Conservation (phyloP, 148 eudicot genomes). For the Rhododendron ovatum region DNA sequence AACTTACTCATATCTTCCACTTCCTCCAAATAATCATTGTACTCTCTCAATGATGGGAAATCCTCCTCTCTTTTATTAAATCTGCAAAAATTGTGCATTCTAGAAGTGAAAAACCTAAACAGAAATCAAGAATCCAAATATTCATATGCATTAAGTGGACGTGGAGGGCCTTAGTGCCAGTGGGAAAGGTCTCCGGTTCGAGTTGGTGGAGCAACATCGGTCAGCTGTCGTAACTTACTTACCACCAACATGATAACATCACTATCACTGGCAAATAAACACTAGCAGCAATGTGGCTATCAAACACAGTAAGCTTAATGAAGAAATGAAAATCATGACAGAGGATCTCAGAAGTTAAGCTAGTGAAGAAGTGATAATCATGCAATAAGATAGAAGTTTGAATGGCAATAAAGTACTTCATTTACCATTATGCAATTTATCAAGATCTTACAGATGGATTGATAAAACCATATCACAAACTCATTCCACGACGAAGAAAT, state of each 20-base stretch:
- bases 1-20: conserved; percentile 94
- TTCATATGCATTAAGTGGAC: background rate
- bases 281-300: background rate
- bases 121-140: background rate
- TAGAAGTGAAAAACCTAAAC: background rate
- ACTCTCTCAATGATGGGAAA: conserved; percentile 73
- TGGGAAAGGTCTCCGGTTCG: background rate
- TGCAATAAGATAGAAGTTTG: background rate
- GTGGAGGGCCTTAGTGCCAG: background rate
- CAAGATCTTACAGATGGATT: background rate
- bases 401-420: background rate
- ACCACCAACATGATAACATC: background rate
- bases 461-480: background rate
- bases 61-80: conserved; percentile 91
- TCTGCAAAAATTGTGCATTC: conserved; percentile 28
- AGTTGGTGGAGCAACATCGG: background rate
- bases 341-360: background rate
- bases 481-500: too few species aligned
- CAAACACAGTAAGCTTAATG: background rate
- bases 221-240: background rate
- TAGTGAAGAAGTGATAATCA: background rate
- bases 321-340: background rate
- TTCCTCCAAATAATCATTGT: conserved; percentile 94
- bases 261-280: background rate
- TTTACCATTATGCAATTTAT: background rate